Evolutionary conservation across 2,329 filamentous ascomycete genomes (phyloP).

Genomic region (Elsinoe batatas): DNA sequence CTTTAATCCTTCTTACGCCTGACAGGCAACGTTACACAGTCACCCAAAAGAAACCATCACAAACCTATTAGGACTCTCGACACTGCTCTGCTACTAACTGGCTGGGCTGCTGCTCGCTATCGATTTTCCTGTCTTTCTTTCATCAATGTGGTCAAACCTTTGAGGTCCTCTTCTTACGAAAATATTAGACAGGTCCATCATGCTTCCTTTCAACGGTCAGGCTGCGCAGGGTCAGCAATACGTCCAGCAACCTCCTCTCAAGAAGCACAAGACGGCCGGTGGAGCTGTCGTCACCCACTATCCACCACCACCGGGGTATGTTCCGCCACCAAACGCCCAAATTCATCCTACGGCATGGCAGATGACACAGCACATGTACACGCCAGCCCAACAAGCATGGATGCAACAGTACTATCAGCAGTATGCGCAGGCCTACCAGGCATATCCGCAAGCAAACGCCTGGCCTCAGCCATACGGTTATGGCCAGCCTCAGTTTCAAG

Average conservation of each 20-base stretch:
- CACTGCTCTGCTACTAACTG: background rate
- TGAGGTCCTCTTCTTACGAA: conserved; percentile 22
- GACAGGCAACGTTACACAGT: background rate
- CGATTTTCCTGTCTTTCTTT: conserved; percentile 4
- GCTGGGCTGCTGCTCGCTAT: background rate
- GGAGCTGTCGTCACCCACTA: conserved; percentile 42
- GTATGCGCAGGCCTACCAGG: conserved; percentile 12
- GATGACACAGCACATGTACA: conserved; percentile 7
- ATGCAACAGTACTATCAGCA: conserved; percentile 15
- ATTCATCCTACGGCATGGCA: conserved; percentile 8
- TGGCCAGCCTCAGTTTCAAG: conserved; percentile 1
- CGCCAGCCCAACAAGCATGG: conserved; percentile 3
- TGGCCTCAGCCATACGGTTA: conserved; percentile 2
- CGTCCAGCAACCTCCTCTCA: conserved; percentile 26
- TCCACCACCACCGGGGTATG: conserved; percentile 41
- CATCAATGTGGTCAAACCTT: conserved; percentile 22
- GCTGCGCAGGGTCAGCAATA: conserved; percentile 9
- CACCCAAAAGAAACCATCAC: background rate
- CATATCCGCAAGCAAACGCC: background rate
- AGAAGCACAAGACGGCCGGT: conserved; percentile 31
- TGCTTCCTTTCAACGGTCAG: conserved; percentile 8
- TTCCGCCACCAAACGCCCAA: conserved; percentile 19
- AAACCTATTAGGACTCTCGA: background rate
- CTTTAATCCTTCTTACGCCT: background rate
- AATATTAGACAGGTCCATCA: background rate